Percentiles rank a stretch among this genome's conserved stretches.
Evolutionary conservation across 192 early-diverging fungal genomes (phyloP).

Genomic region (Coemansia guatemalensis): DNA sequence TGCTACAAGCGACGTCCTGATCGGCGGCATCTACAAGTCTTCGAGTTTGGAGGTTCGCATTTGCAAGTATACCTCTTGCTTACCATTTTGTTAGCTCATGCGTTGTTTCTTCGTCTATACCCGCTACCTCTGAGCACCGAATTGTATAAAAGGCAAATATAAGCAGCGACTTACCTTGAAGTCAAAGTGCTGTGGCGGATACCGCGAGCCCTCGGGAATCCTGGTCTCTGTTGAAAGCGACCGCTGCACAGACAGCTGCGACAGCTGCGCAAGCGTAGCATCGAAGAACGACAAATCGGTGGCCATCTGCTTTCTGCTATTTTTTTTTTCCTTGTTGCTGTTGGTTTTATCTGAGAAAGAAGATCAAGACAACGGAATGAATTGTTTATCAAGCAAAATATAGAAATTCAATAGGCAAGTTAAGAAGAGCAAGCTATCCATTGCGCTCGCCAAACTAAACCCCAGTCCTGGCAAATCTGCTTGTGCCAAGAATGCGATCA

Average conservation of each 20-base stretch:
- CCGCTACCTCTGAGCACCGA: no score
- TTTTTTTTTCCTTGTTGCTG: not conserved
- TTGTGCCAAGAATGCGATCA: not conserved
- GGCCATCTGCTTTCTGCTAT: conserved; percentile 6
- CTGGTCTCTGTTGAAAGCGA: conserved; percentile 18
- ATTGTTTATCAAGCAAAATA: not conserved
- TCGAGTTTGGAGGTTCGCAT: not conserved
- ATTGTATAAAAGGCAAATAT: not conserved
- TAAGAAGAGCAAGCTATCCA: not conserved
- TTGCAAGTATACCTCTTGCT: not conserved
- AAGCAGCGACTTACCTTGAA: conserved; percentile 26
- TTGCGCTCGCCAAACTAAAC: no score
- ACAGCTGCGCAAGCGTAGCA: conserved; percentile 36
- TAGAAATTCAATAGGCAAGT: no score
- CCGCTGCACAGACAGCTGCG: conserved; percentile 27
- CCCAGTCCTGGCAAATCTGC: not conserved
- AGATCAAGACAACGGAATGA: no score
- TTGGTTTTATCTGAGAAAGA: no score
- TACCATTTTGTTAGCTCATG: not conserved
- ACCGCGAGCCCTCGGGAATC: conserved; percentile 22
- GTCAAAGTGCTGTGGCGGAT: conserved; percentile 31
- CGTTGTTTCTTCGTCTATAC: no score
- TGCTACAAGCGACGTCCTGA: conserved; percentile 10
- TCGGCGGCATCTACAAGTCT: conserved; percentile 30
- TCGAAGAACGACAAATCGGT: conserved; percentile 26